Evolutionary conservation across 148 eudicot genomes (phyloP).

Genomic region (Cornus suecica): DNA sequence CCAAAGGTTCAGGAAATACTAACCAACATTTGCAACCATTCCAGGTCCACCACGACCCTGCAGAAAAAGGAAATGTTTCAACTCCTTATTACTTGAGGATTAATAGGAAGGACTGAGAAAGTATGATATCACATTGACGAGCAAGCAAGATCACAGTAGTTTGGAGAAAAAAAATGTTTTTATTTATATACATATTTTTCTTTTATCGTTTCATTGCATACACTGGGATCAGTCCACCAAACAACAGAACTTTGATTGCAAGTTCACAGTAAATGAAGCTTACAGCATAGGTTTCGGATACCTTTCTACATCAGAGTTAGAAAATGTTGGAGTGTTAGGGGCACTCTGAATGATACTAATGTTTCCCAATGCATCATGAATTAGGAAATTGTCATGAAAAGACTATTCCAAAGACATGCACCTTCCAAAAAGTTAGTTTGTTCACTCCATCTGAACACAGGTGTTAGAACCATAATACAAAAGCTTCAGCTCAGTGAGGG

Average conservation of each 20-base stretch:
- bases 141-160: background rate
- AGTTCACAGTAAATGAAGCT: background rate
- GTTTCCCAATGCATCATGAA: background rate
- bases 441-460: background rate
- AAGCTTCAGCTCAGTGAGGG: too few relatives aligned
- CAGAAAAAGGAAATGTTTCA: conserved; percentile 17
- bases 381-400: too few relatives aligned
- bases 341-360: background rate
- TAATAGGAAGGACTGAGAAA: background rate
- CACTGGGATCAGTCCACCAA: background rate
- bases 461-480: too few relatives aligned
- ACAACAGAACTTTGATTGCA: background rate
- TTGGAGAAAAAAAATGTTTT: background rate
- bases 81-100: background rate
- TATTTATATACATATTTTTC: too few relatives aligned
- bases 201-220: background rate
- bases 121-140: background rate
- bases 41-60: conserved; percentile 99
- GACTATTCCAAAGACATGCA: too few relatives aligned
- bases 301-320: background rate
- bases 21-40: conserved; percentile 63
- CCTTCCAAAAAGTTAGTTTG: too few relatives aligned
- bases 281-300: background rate
- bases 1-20: conserved; percentile 24
- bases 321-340: background rate